Evolutionary conservation across 805 yeast species (phyloP).

Genomic region (Saturnispora serradocipensis): DNA sequence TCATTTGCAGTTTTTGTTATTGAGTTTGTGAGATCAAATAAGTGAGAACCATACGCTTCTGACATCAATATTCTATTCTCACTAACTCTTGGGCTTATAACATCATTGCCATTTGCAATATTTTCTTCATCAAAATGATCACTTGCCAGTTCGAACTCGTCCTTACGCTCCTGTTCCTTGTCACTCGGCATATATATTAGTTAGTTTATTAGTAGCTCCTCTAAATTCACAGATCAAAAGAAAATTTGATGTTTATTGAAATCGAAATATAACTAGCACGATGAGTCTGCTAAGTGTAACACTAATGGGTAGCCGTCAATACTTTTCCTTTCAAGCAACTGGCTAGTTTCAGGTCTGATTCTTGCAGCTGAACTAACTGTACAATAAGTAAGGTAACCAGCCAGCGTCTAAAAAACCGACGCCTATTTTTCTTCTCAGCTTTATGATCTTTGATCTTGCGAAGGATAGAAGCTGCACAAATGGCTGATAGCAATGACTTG

Average conservation of each 20-base stretch:
- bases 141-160: not conserved
- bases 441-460: not conserved
- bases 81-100: not conserved
- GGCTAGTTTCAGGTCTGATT: not conserved
- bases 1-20: constrained; percentile 3
- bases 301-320: not conserved
- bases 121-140: not conserved
- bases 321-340: not conserved
- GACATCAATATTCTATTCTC: not conserved
- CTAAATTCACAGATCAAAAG: not conserved
- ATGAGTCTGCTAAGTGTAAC: not conserved
- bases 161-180: not conserved
- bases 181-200: not conserved
- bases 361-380: not conserved
- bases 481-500: not conserved
- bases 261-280: not conserved
- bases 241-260: not conserved
- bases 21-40: constrained; percentile 7
- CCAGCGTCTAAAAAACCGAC: constrained; percentile 7
- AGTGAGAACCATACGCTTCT: constrained; percentile 1
- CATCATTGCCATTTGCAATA: not conserved
- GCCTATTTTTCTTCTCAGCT: not conserved
- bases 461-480: not conserved
- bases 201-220: not conserved
- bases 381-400: not conserved